Evolutionary conservation across 2,329 filamentous ascomycete species (phyloP).

Genomic region (Exophiala sp.): DNA sequence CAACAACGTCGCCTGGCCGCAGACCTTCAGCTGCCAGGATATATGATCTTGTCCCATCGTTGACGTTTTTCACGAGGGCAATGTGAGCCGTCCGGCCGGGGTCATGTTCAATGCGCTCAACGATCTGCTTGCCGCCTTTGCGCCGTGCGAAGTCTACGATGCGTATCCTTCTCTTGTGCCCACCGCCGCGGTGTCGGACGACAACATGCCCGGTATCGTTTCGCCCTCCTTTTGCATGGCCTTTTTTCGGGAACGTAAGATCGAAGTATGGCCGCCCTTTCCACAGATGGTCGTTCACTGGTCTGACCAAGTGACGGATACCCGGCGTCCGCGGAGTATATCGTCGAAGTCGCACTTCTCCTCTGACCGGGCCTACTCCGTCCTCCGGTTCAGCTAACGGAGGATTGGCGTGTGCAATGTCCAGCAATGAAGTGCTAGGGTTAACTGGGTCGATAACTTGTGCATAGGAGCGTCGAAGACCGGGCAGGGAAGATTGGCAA

Average conservation of each 20-base stretch:
- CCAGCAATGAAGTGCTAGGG: conserved; percentile 46
- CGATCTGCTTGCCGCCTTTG: conserved; percentile 72
- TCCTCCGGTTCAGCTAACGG: conserved; percentile 15
- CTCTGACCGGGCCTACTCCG: conserved; percentile 28
- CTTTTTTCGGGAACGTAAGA: conserved; percentile 87
- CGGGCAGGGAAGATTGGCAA: conserved; percentile 15
- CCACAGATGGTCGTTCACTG: conserved; percentile 95
- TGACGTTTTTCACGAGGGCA: conserved; percentile 71
- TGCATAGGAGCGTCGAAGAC: conserved; percentile 22
- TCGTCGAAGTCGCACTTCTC: conserved; percentile 59
- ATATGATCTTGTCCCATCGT: conserved; percentile 73
- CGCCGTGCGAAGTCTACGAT: conserved; percentile 82
- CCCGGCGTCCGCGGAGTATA: conserved; percentile 94
- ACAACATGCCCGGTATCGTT: conserved; percentile 83
- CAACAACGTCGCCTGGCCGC: conserved; percentile 81
- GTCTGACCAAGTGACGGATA: conserved; percentile 81
- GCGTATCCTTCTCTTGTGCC: conserved; percentile 83
- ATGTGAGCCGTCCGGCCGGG: conserved; percentile 90
- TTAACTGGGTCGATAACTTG: conserved; percentile 39
- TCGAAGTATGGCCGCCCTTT: conserved; percentile 78
- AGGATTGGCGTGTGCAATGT: conserved; percentile 10
- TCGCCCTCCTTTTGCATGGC: conserved; percentile 84
- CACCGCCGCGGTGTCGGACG: conserved; percentile 86
- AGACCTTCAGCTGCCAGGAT: conserved; percentile 94
- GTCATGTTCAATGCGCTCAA: conserved; percentile 94